Evolutionary conservation across 352 stramenopile species (phyloP), one percentile per base, ranked within the genome.

Genomic region (Globisporangium splendens): DNA sequence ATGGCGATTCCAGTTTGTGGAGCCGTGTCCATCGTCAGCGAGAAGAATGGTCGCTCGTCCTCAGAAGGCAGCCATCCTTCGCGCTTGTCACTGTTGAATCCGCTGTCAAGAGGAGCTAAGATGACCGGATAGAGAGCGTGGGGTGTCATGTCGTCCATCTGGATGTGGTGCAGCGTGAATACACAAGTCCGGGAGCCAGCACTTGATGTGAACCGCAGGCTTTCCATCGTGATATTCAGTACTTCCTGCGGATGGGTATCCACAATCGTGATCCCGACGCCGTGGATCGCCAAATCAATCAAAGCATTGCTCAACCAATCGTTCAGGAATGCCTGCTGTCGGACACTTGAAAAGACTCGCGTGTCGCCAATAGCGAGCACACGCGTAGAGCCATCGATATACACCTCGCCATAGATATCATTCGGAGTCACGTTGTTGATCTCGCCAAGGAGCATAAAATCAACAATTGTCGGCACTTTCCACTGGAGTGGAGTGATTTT

Each of bases 191-290:
- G 65, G 14, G 83, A 91, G 35, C 60, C 54, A 20, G 72, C 68
- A 15, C 62, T 72, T 17, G 83, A 91, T 17, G 73, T 65, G 28
- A 95, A 74, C 1, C 68, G 76, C 56, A 96, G 75, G n/a, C 62
- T 89, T 60, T 96, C 86, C 76, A 96, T 86, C 14, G 84, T 95
- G 48, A 96, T 77, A 73, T 94, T 96, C 56, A 94, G 51, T 31
- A 93, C 69, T 62, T 96, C 86, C 44, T 79, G 79, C 3, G 86
- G 86, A 48, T 83, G 69, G 12, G 70, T 65, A 31, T 96, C 86
- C 20, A 96, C 85, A 41, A 96, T 71, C 15, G 83, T 95, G 48
- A 92, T 83, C 56, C 80, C 79, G 39, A 92, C 59, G 56, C 83
- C 83, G 50, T 91, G 79, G 46, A 96, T 62, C 20, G 72, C 75